Conservation (phyloP, 768 basidiomycete species). For the Pisolithus microcarpus region DNA sequence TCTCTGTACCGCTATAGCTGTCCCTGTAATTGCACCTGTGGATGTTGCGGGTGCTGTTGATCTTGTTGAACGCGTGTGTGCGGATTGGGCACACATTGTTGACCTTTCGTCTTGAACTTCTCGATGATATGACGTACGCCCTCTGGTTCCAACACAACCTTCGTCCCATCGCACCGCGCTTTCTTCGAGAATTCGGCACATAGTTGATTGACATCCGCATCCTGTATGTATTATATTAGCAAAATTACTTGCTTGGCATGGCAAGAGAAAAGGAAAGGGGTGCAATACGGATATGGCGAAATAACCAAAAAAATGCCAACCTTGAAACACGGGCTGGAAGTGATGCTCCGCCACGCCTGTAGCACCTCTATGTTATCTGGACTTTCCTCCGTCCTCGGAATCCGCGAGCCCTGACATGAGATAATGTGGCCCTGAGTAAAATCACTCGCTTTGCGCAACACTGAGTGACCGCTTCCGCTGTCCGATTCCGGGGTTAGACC, state of each 20-base stretch:
- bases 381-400: constrained; percentile 62
- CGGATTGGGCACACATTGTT: constrained; percentile 7
- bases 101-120: constrained; percentile 27
- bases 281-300: background rate
- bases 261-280: too few species aligned
- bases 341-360: constrained; percentile 73
- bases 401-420: constrained; percentile 58
- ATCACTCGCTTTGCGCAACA: constrained; percentile 38
- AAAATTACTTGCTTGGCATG: background rate
- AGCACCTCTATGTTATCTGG: constrained; percentile 73
- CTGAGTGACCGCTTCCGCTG: background rate
- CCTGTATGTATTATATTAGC: constrained; percentile 32
- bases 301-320: constrained; percentile 32
- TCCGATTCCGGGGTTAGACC: background rate
- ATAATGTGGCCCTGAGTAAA: constrained; percentile 44
- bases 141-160: constrained; percentile 63
- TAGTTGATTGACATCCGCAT: constrained; percentile 70
- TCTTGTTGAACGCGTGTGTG: background rate
- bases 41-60: constrained; percentile 2
- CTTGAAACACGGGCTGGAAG: constrained; percentile 68
- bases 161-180: constrained; percentile 78
- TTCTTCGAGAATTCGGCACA: constrained; percentile 76
- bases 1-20: background rate
- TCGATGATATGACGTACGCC: constrained; percentile 39
- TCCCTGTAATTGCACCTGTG: background rate